Conservation (phyloP, 148 eudicot genomes). For the Cornus suecica region DNA sequence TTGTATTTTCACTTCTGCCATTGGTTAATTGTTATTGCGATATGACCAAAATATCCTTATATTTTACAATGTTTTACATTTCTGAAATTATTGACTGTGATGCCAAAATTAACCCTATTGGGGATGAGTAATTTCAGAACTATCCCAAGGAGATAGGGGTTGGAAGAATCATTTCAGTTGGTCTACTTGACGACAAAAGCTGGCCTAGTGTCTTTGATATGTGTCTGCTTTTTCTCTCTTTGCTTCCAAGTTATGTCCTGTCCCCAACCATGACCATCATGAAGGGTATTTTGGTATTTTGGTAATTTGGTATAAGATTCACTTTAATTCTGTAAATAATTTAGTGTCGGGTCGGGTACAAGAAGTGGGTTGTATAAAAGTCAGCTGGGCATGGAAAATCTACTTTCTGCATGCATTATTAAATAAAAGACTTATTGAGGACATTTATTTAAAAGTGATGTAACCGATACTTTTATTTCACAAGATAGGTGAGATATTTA, state of each 20-base stretch:
- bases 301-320: background rate
- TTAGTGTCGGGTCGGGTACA: no score
- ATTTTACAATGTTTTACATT: background rate
- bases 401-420: no score
- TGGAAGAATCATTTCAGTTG: conserved; percentile 13
- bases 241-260: conserved; percentile 1
- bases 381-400: no score
- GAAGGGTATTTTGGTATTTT: background rate
- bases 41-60: background rate
- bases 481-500: no score
- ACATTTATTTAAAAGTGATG: no score
- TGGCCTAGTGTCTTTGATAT: conserved; percentile 7
- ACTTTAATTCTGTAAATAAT: no score
- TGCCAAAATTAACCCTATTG: background rate
- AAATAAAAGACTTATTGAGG: no score
- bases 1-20: background rate
- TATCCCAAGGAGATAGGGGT: background rate
- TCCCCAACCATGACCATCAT: conserved; percentile 5
- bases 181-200: conserved; percentile 17
- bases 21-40: no score
- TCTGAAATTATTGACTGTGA: background rate
- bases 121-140: background rate
- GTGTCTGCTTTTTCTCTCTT: conserved; percentile 10
- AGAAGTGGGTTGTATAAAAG: no score
- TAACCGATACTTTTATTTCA: no score